A percentile compares a stretch with the other conserved stretches of the same genome.
phyloP scores from a whole-genome alignment of 371 early-diverging fungal genomes.

The Umbelopsis sp. region DNA sequence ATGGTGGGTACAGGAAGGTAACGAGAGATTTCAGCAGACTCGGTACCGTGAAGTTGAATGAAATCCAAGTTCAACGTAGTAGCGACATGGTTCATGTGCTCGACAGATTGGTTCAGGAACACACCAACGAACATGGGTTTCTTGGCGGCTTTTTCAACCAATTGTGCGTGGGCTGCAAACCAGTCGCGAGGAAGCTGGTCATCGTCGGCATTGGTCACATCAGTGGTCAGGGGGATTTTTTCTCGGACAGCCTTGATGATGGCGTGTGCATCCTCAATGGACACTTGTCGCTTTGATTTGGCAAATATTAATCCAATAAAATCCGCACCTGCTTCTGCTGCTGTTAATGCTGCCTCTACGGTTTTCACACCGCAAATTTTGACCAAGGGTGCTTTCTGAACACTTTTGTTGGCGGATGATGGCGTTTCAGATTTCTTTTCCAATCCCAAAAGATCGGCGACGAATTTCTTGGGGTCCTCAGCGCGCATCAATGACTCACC shows the following conservation, averaged over 20 bases:
- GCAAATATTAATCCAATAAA: conserved; percentile 94
- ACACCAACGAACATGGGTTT: conserved; percentile 92
- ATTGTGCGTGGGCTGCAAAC: conserved; percentile 58
- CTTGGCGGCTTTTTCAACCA: conserved; percentile 49
- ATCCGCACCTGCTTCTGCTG: conserved; percentile 84
- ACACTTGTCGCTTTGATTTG: conserved; percentile 66
- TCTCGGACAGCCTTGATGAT: conserved; percentile 68
- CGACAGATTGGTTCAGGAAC: conserved; percentile 83
- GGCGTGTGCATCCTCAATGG: conserved; percentile 57
- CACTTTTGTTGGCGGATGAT: background rate
- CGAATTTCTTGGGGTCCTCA: conserved; percentile 72
- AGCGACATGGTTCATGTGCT: conserved; percentile 74
- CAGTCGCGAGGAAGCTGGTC: conserved; percentile 45
- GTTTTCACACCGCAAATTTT: conserved; percentile 93
- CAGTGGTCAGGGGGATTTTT: conserved; percentile 27
- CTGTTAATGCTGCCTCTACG: conserved; percentile 79
- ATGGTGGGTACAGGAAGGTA: conserved; percentile 85
- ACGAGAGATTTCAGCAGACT: conserved; percentile 63
- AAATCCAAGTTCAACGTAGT: conserved; percentile 76
- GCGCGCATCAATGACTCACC: conserved; percentile 97
- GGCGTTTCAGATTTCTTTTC: conserved; percentile 40
- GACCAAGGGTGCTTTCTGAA: conserved; percentile 50
- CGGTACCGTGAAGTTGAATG: conserved; percentile 93
- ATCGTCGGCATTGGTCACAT: background rate
- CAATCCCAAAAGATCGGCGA: conserved; percentile 65